phyloP scores from a whole-genome alignment of 1,284 basidiomycete genomes.

The Apiotrichum laibachii region DNA sequence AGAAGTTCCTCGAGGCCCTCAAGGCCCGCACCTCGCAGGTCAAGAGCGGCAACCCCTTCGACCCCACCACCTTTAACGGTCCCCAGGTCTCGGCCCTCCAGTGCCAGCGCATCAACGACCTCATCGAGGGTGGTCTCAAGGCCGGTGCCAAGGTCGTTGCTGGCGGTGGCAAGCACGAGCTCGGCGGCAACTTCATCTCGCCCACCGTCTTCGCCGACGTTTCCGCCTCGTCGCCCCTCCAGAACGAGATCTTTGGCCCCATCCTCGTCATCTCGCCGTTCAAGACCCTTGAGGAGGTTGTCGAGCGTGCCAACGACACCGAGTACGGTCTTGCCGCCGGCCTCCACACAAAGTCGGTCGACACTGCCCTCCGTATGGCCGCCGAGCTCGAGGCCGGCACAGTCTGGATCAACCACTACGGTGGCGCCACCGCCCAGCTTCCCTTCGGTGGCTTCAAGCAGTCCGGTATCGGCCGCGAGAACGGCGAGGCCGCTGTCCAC shows the following conservation, averaged over 20 bases:
- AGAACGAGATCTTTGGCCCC: conserved; percentile 45
- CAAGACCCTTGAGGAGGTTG: conserved; percentile 60
- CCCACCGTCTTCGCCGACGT: conserved; percentile 44
- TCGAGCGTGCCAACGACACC: conserved; percentile 73
- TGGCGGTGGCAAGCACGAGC: conserved; percentile 60
- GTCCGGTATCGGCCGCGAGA: conserved; percentile 51
- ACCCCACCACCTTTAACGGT: conserved; percentile 67
- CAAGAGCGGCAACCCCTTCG: conserved; percentile 69
- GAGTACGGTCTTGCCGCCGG: conserved; percentile 78
- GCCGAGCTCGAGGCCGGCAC: conserved; percentile 69
- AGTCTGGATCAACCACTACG: conserved; percentile 25
- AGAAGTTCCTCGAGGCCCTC: conserved; percentile 69
- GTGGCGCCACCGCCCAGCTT: conserved; percentile 56
- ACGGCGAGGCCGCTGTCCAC: background rate
- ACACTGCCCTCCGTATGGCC: conserved; percentile 76
- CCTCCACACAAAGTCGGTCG: conserved; percentile 76
- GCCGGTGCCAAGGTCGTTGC: conserved; percentile 71
- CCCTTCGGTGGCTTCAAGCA: conserved; percentile 87
- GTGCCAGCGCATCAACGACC: conserved; percentile 78
- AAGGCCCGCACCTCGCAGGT: conserved; percentile 63
- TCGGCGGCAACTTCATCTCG: conserved; percentile 47
- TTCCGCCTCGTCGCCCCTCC: conserved; percentile 16
- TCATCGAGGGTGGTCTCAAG: conserved; percentile 76
- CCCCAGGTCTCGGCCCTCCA: conserved; percentile 76
- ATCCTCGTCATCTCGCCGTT: conserved; percentile 72